A percentile compares a stretch with the other conserved stretches of the same genome.
phyloP scores from a whole-genome alignment of 345 rosid genomes.

The Capsella bursapastoris region DNA sequence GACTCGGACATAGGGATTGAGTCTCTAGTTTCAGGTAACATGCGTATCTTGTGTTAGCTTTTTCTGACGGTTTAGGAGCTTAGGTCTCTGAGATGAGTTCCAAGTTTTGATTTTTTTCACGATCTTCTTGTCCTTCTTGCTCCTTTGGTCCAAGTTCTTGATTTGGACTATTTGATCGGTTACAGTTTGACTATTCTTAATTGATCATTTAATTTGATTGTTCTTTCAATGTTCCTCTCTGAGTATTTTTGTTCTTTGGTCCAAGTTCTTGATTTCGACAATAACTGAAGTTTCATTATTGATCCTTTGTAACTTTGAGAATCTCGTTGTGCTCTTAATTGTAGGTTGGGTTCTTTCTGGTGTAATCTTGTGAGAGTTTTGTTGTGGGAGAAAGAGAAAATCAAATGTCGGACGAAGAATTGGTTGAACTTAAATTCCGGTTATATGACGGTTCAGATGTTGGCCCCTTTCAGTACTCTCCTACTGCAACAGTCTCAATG shows the following conservation, averaged over 20 bases:
- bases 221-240: slow-evolving; percentile 15
- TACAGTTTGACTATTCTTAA: neutral
- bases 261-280: slow-evolving; percentile 23
- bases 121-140: neutral
- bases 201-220: neutral
- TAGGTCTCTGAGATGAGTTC: neutral
- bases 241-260: neutral
- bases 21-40: slow-evolving; percentile 3
- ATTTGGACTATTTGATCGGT: neutral
- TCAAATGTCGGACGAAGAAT: slow-evolving; percentile 84
- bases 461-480: slow-evolving; percentile 85
- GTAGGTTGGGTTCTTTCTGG: slow-evolving; percentile 11
- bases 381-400: slow-evolving; percentile 37
- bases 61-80: slow-evolving; percentile 3
- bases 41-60: neutral
- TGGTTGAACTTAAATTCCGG: slow-evolving; percentile 84
- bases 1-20: slow-evolving; percentile 8
- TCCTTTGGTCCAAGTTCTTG: slow-evolving; percentile 20
- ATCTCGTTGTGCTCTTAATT: slow-evolving; percentile 23
- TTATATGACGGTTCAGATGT: slow-evolving; percentile 91
- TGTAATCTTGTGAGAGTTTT: slow-evolving; percentile 20
- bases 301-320: neutral
- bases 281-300: neutral
- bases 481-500: slow-evolving; percentile 72
- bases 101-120: slow-evolving; percentile 19